Evolutionary conservation across 2,329 filamentous ascomycete genomes (phyloP).

Genomic region (Hypoxylon sp.): DNA sequence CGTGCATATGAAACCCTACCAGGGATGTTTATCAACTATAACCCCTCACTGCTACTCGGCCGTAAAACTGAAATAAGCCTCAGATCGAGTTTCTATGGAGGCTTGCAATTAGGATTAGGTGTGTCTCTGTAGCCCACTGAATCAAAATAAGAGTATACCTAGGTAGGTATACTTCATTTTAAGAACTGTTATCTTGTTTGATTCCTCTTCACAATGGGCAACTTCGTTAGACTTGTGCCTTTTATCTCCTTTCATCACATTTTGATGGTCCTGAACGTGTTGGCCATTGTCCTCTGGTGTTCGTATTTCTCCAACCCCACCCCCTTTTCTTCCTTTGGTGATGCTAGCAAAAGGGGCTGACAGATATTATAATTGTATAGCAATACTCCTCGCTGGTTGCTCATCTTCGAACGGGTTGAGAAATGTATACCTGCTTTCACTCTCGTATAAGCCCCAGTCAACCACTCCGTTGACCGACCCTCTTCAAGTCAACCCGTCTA

Average conservation of each 20-base stretch:
- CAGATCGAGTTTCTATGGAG: neutral
- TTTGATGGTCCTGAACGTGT: constrained; percentile 2
- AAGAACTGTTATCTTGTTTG: neutral
- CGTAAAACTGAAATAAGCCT: neutral
- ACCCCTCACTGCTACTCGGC: neutral
- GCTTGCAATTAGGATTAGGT: neutral
- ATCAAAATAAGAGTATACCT: neutral
- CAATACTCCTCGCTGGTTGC: constrained; percentile 3
- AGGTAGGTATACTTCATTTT: neutral
- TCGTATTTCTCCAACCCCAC: neutral
- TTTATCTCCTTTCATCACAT: neutral
- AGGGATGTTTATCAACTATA: neutral
- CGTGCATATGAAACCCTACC: neutral
- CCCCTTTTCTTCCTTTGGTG: neutral
- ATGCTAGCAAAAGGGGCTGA: neutral
- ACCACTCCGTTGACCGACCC: neutral
- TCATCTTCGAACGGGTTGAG: constrained; percentile 5
- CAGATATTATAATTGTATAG: neutral
- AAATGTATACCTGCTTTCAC: constrained; percentile 7
- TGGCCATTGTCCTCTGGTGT: constrained; percentile 2
- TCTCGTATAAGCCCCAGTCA: neutral
- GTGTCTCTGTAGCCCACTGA: neutral
- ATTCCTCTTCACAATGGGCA: neutral
- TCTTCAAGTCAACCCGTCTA: constrained; percentile 6
- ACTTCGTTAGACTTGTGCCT: neutral